Conservation (phyloP, 176 grass and related monocot genomes). For the Tuctoria greenei region DNA sequence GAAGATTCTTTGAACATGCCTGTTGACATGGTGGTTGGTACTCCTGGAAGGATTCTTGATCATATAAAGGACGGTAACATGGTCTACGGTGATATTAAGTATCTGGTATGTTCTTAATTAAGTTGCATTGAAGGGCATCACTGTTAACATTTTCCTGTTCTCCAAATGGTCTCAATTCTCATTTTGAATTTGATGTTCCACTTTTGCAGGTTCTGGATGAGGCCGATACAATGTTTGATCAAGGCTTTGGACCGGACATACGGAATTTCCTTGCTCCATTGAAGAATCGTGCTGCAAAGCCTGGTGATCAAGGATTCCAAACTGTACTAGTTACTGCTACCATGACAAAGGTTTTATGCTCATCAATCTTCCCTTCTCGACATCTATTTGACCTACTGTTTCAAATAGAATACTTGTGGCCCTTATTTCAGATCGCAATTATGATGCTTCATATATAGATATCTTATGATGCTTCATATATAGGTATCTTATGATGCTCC, state of each 20-base stretch:
- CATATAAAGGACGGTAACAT: slow-evolving; percentile 96
- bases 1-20: slow-evolving; percentile 89
- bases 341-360: slow-evolving; percentile 70
- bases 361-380: background rate
- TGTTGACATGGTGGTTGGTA: slow-evolving; percentile 93
- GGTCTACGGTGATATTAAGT: slow-evolving; percentile 95
- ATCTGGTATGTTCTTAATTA: slow-evolving; percentile 63
- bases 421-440: background rate
- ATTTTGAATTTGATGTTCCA: slow-evolving; percentile 10
- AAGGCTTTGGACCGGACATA: slow-evolving; percentile 89
- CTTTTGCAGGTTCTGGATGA: slow-evolving; percentile 81
- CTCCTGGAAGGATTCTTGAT: slow-evolving; percentile 88
- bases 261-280: slow-evolving; percentile 85
- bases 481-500: background rate
- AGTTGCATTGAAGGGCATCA: background rate
- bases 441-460: too few species aligned
- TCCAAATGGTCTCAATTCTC: background rate
- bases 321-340: slow-evolving; percentile 89
- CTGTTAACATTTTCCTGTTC: background rate
- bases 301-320: slow-evolving; percentile 83
- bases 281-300: slow-evolving; percentile 73
- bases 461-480: background rate
- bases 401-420: background rate
- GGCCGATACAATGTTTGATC: slow-evolving; percentile 99
- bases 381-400: background rate